Percentiles rank a stretch among this genome's conserved stretches.
phyloP scores from a whole-genome alignment of 768 basidiomycete species.

The Cystoderma amianthinum region DNA sequence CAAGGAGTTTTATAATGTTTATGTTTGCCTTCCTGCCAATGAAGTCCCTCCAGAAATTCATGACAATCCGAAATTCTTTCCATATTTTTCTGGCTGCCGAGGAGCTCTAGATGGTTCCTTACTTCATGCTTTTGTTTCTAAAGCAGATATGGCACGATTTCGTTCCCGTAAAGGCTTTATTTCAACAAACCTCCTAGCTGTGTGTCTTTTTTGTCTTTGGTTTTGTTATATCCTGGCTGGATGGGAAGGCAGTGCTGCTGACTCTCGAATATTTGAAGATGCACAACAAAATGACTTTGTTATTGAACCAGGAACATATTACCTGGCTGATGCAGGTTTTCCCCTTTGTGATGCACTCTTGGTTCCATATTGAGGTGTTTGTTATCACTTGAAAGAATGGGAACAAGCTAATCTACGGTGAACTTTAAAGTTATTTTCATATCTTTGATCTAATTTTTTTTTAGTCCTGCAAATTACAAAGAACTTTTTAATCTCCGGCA shows the following conservation, averaged over 20 bases:
- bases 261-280: constrained; percentile 18
- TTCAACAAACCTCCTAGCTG: constrained; percentile 24
- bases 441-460: too few species aligned
- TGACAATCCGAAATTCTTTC: constrained; percentile 14
- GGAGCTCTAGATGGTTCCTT: constrained; percentile 20
- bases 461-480: not conserved
- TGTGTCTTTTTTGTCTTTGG: constrained; percentile 15
- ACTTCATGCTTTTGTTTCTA: constrained; percentile 7
- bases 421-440: too few species aligned
- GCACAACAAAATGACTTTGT: constrained; percentile 12
- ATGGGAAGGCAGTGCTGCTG: constrained; percentile 28
- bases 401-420: constrained; percentile 7
- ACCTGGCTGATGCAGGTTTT: constrained; percentile 24
- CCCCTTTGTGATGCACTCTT: constrained; percentile 16
- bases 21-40: constrained; percentile 10
- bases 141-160: constrained; percentile 5
- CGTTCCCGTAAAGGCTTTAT: constrained; percentile 14
- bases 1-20: constrained; percentile 5
- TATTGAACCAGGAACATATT: constrained; percentile 18
- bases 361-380: constrained; percentile 19
- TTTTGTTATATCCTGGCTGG: constrained; percentile 24
- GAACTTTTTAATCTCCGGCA: constrained; percentile 28
- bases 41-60: constrained; percentile 10
- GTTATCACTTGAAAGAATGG: constrained; percentile 29
- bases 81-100: constrained; percentile 16